Evolutionary conservation across 495 filamentous ascomycete species (phyloP).

Genomic region (Polyplosphaeria fusca): DNA sequence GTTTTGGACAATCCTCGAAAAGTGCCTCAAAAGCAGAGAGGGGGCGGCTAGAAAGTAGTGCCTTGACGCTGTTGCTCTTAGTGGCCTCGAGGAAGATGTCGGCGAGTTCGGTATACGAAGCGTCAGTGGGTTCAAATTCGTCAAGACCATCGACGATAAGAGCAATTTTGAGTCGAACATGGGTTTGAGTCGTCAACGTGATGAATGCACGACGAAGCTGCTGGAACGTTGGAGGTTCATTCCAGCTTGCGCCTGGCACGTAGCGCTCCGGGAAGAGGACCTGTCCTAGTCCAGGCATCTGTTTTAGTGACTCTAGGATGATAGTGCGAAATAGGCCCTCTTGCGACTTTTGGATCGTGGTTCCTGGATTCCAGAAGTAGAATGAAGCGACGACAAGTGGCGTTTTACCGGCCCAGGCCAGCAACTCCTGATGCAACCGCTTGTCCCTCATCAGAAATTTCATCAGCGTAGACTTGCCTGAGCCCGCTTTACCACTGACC

Average conservation of each 20-base stretch:
- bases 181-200: constrained; percentile 1
- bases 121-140: constrained; percentile 7
- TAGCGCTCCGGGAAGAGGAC: constrained; percentile 8
- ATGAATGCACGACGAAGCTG: constrained; percentile 1
- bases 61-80: constrained; percentile 1
- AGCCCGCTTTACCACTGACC: background rate
- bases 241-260: constrained; percentile 2
- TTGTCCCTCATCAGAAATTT: background rate
- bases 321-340: background rate
- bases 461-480: background rate
- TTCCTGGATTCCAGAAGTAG: background rate
- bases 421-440: background rate
- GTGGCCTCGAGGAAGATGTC: background rate
- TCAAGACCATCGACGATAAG: constrained; percentile 27
- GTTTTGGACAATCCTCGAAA: constrained; percentile 8
- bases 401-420: background rate
- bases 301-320: background rate
- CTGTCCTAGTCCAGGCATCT: constrained; percentile 8
- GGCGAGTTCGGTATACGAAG: background rate
- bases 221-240: constrained; percentile 5
- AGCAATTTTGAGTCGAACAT: background rate
- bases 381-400: background rate
- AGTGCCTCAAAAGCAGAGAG: constrained; percentile 11
- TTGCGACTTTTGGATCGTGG: background rate
- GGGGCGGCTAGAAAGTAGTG: constrained; percentile 9